Conservation (phyloP, 805 yeast genomes). For the Metschnikowia lunata region DNA sequence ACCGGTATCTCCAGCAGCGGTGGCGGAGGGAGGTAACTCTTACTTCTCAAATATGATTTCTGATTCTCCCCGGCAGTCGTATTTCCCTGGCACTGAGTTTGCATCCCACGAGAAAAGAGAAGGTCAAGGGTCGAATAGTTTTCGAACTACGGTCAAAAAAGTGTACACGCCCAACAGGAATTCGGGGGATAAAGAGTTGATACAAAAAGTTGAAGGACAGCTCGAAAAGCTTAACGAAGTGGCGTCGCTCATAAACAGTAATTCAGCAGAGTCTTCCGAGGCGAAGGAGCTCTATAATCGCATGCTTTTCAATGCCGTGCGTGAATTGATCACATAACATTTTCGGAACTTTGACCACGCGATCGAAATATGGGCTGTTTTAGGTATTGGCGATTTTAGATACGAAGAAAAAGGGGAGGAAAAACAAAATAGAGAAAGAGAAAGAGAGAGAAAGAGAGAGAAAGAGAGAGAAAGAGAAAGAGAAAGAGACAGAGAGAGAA, state of each 20-base stretch:
- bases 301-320: conserved; percentile 14
- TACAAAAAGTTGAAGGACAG: conserved; percentile 24
- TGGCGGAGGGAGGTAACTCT: not conserved
- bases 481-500: no score
- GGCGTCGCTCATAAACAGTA: conserved; percentile 16
- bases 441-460: no score
- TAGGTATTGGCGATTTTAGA: not conserved
- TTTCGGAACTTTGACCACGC: no score
- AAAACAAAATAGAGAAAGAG: no score
- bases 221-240: conserved; percentile 26
- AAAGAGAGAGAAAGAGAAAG: no score
- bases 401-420: not conserved
- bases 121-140: conserved; percentile 13
- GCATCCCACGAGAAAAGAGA: conserved; percentile 6
- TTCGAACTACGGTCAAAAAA: conserved; percentile 35
- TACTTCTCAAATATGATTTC: conserved; percentile 1
- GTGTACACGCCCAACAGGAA: conserved; percentile 32
- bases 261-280: conserved; percentile 9
- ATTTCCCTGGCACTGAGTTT: conserved; percentile 4
- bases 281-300: conserved; percentile 15
- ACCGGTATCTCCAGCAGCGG: conserved; percentile 3
- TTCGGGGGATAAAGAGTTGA: conserved; percentile 28
- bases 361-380: not conserved
- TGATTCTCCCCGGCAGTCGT: conserved; percentile 11
- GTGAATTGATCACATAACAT: conserved; percentile 4